These are phyloP conservation scores for Physcomitrellopsis africana DNA, from an alignment of 225 moss, liverwort and hornwort genomes.

Conservation along the genomic window DNA sequence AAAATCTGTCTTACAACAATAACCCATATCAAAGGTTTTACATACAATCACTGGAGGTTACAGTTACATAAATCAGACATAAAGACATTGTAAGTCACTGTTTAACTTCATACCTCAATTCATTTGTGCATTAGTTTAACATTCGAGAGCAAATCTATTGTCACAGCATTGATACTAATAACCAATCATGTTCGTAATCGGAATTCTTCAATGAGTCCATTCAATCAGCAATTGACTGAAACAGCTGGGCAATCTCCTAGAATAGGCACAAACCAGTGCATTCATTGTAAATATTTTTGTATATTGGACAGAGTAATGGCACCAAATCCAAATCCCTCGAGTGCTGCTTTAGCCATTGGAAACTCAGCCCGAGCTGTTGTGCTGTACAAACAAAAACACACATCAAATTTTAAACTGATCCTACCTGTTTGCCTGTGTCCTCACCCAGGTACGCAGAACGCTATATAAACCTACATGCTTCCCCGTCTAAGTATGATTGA, in stretches of 20 bases:
- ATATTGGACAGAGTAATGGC: slow-evolving; percentile 70
- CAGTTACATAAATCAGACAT: background rate
- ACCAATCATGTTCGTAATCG: background rate
- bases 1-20: background rate
- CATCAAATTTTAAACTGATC: background rate
- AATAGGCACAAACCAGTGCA: background rate
- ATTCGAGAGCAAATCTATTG: background rate
- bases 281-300: slow-evolving; percentile 48
- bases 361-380: slow-evolving; percentile 82
- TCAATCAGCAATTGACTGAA: background rate
- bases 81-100: background rate
- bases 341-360: slow-evolving; percentile 74
- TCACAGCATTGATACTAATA: background rate
- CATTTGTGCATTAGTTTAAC: background rate
- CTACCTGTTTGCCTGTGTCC: background rate
- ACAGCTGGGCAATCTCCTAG: background rate
- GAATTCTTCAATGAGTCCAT: background rate
- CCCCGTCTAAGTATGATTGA: background rate
- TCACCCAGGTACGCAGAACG: background rate
- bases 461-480: slow-evolving; percentile 4
- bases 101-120: background rate
- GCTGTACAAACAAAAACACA: slow-evolving; percentile 48
- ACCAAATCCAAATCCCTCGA: slow-evolving; percentile 87
- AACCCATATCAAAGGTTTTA: background rate
- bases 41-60: background rate